phyloP scores from a whole-genome alignment of 2,329 filamentous ascomycete genomes.

The Colletotrichum gloeosporioides region DNA sequence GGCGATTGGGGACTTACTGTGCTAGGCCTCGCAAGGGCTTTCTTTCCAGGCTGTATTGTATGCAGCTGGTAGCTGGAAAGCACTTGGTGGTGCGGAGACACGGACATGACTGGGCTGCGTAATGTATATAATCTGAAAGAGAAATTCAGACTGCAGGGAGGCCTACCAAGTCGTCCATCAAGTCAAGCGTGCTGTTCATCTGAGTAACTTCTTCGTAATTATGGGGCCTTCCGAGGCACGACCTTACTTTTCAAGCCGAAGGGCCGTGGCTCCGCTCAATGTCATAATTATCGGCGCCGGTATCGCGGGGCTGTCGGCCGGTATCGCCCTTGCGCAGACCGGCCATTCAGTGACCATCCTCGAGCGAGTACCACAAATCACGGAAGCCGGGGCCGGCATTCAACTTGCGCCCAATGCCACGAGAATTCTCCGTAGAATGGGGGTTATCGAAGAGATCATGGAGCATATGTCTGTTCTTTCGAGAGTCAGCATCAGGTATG shows the following conservation, averaged over 20 bases:
- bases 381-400: neutral
- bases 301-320: conserved; percentile 45
- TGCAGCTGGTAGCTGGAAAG: no score
- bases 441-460: neutral
- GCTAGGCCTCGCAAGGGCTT: no score
- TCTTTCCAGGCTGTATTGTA: no score
- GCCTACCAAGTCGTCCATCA: neutral
- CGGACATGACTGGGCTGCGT: neutral
- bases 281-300: conserved; percentile 43
- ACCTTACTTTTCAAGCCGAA: neutral
- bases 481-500: conserved; percentile 33
- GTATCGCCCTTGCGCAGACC: conserved; percentile 38
- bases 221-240: neutral
- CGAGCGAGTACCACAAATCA: neutral
- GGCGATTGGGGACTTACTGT: no score
- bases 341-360: conserved; percentile 10
- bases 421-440: neutral
- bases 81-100: neutral
- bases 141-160: neutral
- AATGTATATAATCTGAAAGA: neutral
- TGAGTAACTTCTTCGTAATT: neutral
- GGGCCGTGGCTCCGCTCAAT: conserved; percentile 15
- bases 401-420: neutral
- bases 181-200: neutral
- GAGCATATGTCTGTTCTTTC: conserved; percentile 24